These are phyloP conservation scores for Tolypocladium tundrense DNA, from an alignment of 2,329 filamentous ascomycete species.

Conservation along the genomic window DNA sequence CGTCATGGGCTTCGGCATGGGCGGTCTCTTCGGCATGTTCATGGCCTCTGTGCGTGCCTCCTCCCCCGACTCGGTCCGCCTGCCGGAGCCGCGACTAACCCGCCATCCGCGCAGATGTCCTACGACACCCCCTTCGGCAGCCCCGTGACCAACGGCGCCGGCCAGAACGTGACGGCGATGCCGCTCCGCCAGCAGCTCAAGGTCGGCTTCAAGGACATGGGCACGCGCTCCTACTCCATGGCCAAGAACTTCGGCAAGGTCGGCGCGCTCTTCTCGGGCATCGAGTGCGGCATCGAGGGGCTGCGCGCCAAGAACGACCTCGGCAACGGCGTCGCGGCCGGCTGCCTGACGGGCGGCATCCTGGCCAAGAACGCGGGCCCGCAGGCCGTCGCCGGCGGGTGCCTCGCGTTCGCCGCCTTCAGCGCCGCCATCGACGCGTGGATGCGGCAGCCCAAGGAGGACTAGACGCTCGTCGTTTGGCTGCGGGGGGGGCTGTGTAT, in stretches of 20 bases:
- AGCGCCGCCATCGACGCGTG: slow-evolving; percentile 85
- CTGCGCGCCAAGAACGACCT: slow-evolving; percentile 89
- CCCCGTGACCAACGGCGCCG: slow-evolving; percentile 25
- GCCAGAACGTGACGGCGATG: slow-evolving; percentile 42
- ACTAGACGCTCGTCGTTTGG: slow-evolving; percentile 20
- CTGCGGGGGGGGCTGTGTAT: not conserved
- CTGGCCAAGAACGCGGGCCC: slow-evolving; percentile 81
- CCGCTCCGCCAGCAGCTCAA: slow-evolving; percentile 77
- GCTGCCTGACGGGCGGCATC: slow-evolving; percentile 84
- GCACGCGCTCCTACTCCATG: slow-evolving; percentile 65
- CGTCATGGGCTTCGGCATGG: slow-evolving; percentile 87
- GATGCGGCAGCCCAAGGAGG: slow-evolving; percentile 67
- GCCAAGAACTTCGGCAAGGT: slow-evolving; percentile 95
- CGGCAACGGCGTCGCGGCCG: slow-evolving; percentile 75
- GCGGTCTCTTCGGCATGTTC: slow-evolving; percentile 90
- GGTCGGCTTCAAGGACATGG: slow-evolving; percentile 91
- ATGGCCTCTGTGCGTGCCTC: slow-evolving; percentile 73
- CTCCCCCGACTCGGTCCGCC: not conserved
- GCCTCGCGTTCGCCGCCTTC: slow-evolving; percentile 88
- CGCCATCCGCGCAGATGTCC: slow-evolving; percentile 59
- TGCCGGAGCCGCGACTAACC: not conserved
- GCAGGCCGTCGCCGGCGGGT: slow-evolving; percentile 78
- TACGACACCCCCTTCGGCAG: slow-evolving; percentile 84
- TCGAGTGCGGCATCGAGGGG: slow-evolving; percentile 93
- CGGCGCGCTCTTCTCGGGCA: slow-evolving; percentile 81